Evolutionary conservation across 2,329 filamentous ascomycete species (phyloP), one percentile per base, ranked within the genome.

Genomic region (Ceratocystiopsis brevicomis): DNA sequence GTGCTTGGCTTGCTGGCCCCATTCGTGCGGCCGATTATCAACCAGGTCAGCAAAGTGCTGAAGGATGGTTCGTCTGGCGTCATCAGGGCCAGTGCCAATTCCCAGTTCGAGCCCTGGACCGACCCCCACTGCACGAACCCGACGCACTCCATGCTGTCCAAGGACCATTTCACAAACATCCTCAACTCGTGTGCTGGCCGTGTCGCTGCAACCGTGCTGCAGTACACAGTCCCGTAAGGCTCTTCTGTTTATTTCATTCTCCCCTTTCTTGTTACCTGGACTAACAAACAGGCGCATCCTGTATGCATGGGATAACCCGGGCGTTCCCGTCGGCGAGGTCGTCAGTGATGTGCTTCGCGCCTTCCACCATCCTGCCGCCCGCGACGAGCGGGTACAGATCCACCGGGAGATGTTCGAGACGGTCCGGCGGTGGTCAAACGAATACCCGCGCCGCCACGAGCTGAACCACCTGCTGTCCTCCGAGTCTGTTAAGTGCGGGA

Each of bases 11-110:
- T 98, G 1, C 69, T 98, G 16, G 84, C 90, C 1, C 90, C 90
- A 0, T 96, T 92, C 59, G 73, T 98, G 48, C 76, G 86, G 44
- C 90, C 90, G 12, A 80, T 98, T 56, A 95, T 98, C 59, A 81
- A 79, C 42, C 75, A 81, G 43, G 85, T 88, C 6, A 88, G 85
- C 18, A 78, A 87, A 54, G 74, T 76, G 33, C 68, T 98, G 21
- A 93, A 96, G 62, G 72, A 79, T 19, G 88, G 90, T 4, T 94
- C 85, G 11, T 81, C 81, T 1, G 72, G 75, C 18, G 66, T 79
- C 52, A 76, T 79, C 51, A 65, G 64, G 47, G 71, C 80, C 41
- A 83, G 78, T 49, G 77, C 78, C 44, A 72, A 81, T 47, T 74
- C 78, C 46, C 83, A 88, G 61, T 74, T 78, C 43, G 82, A 86